Base-by-base conservation (phyloP, 352 stramenopile species). In the Chrysophaeum taylorii region DNA sequence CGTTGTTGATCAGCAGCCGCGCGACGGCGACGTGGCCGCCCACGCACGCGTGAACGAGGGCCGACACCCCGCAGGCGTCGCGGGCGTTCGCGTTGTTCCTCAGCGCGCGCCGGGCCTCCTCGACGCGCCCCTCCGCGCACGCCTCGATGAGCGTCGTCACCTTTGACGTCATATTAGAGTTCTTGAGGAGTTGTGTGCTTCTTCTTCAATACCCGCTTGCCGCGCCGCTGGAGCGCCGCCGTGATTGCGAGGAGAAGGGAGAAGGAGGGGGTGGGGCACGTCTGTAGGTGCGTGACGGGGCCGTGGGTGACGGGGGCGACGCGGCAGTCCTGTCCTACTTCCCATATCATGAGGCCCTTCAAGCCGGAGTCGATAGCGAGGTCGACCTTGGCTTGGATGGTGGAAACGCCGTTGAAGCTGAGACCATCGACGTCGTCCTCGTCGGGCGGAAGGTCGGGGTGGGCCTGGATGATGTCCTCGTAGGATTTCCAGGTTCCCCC, bases 311-410 rank as follows among this genome's bases (percentile, higher is more conserved):
- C 2, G 12, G 7, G 27, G 16, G 12, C 33, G 18, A 66, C 23
- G 33, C 57, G 31, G 57, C 57, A 66, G 36, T 66, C 57, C n/a
- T 66, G 57, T 23, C 57, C 57, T 23, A 45, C 57, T 25, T 66
- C 57, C 57, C 57, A 66, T 18, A 66, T 45, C 57, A 66, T 66
- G 57, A 66, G 33, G 57, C 57, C 57, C 33, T 5, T 36, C 12
- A 63, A 33, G 36, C 57, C 33, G 12, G 7, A 5, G 12, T 45
- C 18, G n/a, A 62, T 9, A 5, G 57, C 57, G 2, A 66, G 5
- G 23, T 42, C 45, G 2, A 36, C 45, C 36, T 66, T 66, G 2
- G 1, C 31, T 23, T 33, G 12, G 57, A 66, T 66, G 5, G 35
- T 27, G 2, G 31, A 2, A 4, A 35, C 33, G 33, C 33, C 31